Base-by-base conservation (phyloP, 768 basidiomycete species). In the Auricularia auricula-judae region DNA sequence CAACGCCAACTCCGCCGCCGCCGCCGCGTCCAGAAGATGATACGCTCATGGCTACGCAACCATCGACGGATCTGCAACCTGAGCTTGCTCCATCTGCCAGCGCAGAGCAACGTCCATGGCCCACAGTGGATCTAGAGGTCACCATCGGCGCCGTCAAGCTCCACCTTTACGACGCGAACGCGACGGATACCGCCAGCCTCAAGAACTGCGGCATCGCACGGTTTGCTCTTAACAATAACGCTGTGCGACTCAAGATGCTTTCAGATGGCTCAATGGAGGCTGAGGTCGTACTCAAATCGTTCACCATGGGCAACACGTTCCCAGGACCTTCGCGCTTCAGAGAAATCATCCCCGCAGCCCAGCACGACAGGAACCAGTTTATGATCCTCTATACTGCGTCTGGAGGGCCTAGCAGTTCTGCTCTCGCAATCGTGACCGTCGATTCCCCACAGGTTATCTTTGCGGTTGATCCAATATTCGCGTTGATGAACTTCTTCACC, bases 371-470 rank as follows among this genome's bases (percentile, higher is more conserved):
- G 62, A 94, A 95, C 66, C 93, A 97, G 70, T 88, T 98, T 72
- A 97, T 96, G 91, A 72, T 97, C 18, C 82, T 97, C 36, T 98
- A 91, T 74, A 91, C 91, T 2, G 82, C 82, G 68, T 81, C 92
- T 11, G 86, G 88, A 16, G 85, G 85, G 1, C 53, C 72, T 8
- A 77, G 80, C 62, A 72, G 76, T 23, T 79, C 85, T 43, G 79
- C 90, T 3, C 79, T 93, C n/a, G 87, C 86, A 4, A 82, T 98
- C 64, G 77, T 96, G 39, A 93, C 91, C 0, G 80, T 99, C 35
- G 97, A 99, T 71, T 93, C 92, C 23, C 97, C 97, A 4, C 85
- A 88, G 71, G 80, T 98, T 69, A 89, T 98, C 65, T 91, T 99
- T 70, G 88, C 96, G 1, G 80, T 96, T 21, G 93, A 98, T 66